Percentiles rank a stretch among this genome's conserved stretches.
These are phyloP conservation scores for Geranomyces michiganensis DNA, from an alignment of 192 early-diverging fungal species.

Conservation along the genomic window DNA sequence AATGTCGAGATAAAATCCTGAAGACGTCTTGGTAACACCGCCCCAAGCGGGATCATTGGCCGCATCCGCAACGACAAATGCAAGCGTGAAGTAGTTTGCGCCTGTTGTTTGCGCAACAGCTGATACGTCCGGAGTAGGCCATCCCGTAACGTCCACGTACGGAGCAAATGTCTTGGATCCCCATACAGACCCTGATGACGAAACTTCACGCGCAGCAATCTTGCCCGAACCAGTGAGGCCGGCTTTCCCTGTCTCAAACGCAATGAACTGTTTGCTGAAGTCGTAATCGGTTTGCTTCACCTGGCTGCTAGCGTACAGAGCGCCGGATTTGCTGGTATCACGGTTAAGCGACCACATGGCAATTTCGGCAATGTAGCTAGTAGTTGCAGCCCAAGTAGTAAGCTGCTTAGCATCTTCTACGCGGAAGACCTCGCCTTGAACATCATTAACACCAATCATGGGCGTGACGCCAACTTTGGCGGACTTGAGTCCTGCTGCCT, in stretches of 20 bases:
- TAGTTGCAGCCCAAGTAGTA: slow-evolving; percentile 22
- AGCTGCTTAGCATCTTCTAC: slow-evolving; percentile 42
- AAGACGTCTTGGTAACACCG: slow-evolving; percentile 21
- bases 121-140: slow-evolving; percentile 37
- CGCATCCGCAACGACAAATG: slow-evolving; percentile 42
- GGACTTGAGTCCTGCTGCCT: slow-evolving; percentile 24
- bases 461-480: slow-evolving; percentile 44
- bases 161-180: slow-evolving; percentile 37
- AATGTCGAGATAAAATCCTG: slow-evolving; percentile 29
- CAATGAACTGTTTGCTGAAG: slow-evolving; percentile 26
- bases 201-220: background rate
- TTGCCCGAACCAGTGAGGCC: background rate
- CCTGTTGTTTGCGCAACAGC: slow-evolving; percentile 33
- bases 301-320: slow-evolving; percentile 32
- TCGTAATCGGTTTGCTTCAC: slow-evolving; percentile 37
- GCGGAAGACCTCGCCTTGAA: slow-evolving; percentile 44
- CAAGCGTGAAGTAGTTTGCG: slow-evolving; percentile 40
- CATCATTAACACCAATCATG: slow-evolving; percentile 57
- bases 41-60: slow-evolving; percentile 38
- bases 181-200: slow-evolving; percentile 6
- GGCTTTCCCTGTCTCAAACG: slow-evolving; percentile 18
- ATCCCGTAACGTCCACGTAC: slow-evolving; percentile 40
- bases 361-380: slow-evolving; percentile 6
- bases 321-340: slow-evolving; percentile 30
- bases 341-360: slow-evolving; percentile 35